Percentiles rank a stretch among this genome's conserved stretches.
Conservation (phyloP, 2,329 filamentous ascomycete genomes). For the Fusarium newnesense region DNA sequence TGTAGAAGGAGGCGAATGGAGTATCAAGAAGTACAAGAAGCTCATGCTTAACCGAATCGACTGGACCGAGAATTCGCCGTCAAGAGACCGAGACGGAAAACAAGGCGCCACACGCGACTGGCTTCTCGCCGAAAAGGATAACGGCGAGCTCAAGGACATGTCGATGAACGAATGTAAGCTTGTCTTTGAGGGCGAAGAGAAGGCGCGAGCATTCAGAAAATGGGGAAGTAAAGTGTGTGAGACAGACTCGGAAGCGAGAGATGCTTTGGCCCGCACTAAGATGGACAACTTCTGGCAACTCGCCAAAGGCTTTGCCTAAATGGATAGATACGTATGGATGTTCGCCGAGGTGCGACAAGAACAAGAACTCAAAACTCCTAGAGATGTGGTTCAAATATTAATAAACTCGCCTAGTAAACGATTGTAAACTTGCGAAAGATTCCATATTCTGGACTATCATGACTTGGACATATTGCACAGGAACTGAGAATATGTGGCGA, state of each 20-base stretch:
- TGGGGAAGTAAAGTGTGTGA: slow-evolving; percentile 94
- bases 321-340: neutral
- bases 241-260: slow-evolving; percentile 87
- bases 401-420: neutral
- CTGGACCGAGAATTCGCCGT: slow-evolving; percentile 89
- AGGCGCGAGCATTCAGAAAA: slow-evolving; percentile 81
- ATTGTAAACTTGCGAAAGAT: neutral
- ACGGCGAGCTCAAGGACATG: slow-evolving; percentile 83
- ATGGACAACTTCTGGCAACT: slow-evolving; percentile 96
- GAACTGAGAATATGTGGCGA: neutral
- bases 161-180: slow-evolving; percentile 83
- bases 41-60: slow-evolving; percentile 93
- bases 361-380: neutral
- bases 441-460: neutral
- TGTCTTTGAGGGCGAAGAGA: slow-evolving; percentile 92
- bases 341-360: neutral
- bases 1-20: slow-evolving; percentile 89
- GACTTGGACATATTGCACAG: neutral
- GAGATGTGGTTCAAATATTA: neutral
- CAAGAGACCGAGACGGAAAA: slow-evolving; percentile 69
- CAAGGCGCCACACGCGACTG: slow-evolving; percentile 74
- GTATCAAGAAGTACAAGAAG: slow-evolving; percentile 87
- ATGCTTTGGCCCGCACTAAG: slow-evolving; percentile 80
- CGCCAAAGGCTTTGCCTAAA: slow-evolving; percentile 70
- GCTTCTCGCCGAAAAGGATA: slow-evolving; percentile 82